Evolutionary conservation across 2,329 filamentous ascomycete species (phyloP).

Genomic region (Exophiala alcalophila): DNA sequence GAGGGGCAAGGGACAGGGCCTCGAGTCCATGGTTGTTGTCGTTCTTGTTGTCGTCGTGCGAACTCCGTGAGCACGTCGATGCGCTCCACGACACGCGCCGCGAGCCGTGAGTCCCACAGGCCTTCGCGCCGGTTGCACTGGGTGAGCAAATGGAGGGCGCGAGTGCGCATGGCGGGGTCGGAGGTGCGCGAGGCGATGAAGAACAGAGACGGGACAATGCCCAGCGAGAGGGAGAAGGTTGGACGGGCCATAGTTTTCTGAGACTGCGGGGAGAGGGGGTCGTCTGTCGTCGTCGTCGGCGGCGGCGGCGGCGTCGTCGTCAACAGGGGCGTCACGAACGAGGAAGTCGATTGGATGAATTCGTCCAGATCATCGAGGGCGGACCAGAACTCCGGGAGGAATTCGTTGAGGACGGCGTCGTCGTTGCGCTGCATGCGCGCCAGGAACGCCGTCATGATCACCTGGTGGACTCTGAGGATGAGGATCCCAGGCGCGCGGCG

Average conservation of each 20-base stretch:
- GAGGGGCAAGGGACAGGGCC: not conserved
- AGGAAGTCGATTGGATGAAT: slow-evolving; percentile 14
- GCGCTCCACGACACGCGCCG: slow-evolving; percentile 12
- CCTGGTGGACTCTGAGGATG: slow-evolving; percentile 9
- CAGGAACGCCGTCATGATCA: slow-evolving; percentile 9
- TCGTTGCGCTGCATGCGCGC: slow-evolving; percentile 10
- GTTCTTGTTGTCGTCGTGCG: not conserved
- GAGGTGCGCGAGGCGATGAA: slow-evolving; percentile 66
- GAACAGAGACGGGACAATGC: slow-evolving; percentile 63
- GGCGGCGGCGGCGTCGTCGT: not conserved
- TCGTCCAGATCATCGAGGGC: slow-evolving; percentile 14
- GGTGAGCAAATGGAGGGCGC: slow-evolving; percentile 60
- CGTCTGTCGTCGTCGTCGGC: not conserved
- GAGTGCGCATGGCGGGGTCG: slow-evolving; percentile 54
- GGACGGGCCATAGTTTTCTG: slow-evolving; percentile 2
- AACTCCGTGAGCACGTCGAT: slow-evolving; percentile 13
- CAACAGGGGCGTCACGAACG: slow-evolving; percentile 1
- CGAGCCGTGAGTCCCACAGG: slow-evolving; percentile 57
- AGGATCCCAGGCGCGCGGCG: not conserved
- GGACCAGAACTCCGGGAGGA: slow-evolving; percentile 10
- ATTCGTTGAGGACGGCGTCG: slow-evolving; percentile 11
- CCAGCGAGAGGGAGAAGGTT: slow-evolving; percentile 60
- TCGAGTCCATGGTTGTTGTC: not conserved
- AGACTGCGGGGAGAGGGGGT: not conserved
- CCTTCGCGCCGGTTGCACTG: slow-evolving; percentile 62